These are phyloP conservation scores for Hortaea sp. DNA, from an alignment of 2,329 filamentous ascomycete species.

Conservation along the genomic window DNA sequence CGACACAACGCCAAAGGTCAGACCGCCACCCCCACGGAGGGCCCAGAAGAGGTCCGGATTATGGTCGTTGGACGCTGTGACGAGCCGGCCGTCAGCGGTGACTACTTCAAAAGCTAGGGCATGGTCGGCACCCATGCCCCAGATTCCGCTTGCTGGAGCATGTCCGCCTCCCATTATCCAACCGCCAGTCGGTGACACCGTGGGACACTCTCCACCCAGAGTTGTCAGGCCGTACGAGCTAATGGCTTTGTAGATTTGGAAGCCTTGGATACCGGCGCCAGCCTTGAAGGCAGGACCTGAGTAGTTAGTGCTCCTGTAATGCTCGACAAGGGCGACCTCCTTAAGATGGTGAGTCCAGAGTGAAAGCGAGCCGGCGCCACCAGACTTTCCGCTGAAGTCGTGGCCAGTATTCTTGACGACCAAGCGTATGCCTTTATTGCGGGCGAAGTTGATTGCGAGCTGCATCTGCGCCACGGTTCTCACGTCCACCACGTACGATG, in stretches of 20 bases:
- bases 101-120: slow-evolving; percentile 34
- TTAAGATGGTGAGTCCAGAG: slow-evolving; percentile 16
- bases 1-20: slow-evolving; percentile 30
- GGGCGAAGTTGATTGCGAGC: slow-evolving; percentile 12
- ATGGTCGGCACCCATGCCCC: slow-evolving; percentile 15
- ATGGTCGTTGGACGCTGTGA: slow-evolving; percentile 33
- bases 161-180: slow-evolving; percentile 16
- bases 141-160: slow-evolving; percentile 5
- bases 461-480: slow-evolving; percentile 3
- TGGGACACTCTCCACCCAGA: slow-evolving; percentile 10
- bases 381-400: slow-evolving; percentile 12
- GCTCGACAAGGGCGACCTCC: slow-evolving; percentile 5
- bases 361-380: slow-evolving; percentile 7
- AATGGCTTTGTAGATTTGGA: slow-evolving; percentile 3
- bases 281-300: slow-evolving; percentile 10
- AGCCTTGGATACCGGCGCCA: slow-evolving; percentile 10
- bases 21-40: slow-evolving; percentile 44
- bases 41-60: slow-evolving; percentile 44
- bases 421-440: slow-evolving; percentile 10
- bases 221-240: neutral
- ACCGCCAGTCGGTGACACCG: slow-evolving; percentile 14
- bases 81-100: slow-evolving; percentile 39
- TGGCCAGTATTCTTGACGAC: slow-evolving; percentile 17
- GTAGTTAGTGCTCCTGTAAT: slow-evolving; percentile 6
- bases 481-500: slow-evolving; percentile 9